Conservation (phyloP, 2,329 filamentous ascomycete genomes). For the Mycosphaerella sp. region DNA sequence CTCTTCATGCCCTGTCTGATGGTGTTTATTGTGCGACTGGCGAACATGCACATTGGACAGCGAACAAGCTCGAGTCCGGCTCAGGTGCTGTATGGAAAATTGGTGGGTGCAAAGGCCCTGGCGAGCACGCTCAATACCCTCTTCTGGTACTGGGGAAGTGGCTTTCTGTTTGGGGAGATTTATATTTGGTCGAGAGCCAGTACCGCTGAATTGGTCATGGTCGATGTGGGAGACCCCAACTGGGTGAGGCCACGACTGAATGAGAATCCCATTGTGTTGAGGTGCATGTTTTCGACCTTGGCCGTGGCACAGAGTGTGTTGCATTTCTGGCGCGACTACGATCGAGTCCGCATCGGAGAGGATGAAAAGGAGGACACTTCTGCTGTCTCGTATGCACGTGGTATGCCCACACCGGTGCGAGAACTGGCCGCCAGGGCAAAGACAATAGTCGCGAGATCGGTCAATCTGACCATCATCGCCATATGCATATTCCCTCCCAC, state of each 20-base stretch:
- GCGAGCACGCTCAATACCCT: slow-evolving; percentile 44
- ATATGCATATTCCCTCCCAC: slow-evolving; percentile 30
- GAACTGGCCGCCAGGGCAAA: slow-evolving; percentile 9
- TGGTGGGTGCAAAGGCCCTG: slow-evolving; percentile 29
- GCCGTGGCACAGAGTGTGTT: slow-evolving; percentile 61
- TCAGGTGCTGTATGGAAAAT: slow-evolving; percentile 54
- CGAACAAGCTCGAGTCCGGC: slow-evolving; percentile 63
- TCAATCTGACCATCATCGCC: slow-evolving; percentile 18
- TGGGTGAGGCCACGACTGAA: slow-evolving; percentile 71
- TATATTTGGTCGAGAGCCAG: slow-evolving; percentile 64
- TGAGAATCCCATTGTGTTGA: slow-evolving; percentile 76
- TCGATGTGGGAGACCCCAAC: slow-evolving; percentile 57
- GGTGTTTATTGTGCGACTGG: slow-evolving; percentile 76
- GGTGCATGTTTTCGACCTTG: slow-evolving; percentile 61
- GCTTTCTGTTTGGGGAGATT: slow-evolving; percentile 70
- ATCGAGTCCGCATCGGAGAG: slow-evolving; percentile 53
- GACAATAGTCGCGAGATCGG: slow-evolving; percentile 16
- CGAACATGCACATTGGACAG: slow-evolving; percentile 36
- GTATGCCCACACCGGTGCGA: slow-evolving; percentile 3
- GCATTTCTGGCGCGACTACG: slow-evolving; percentile 68
- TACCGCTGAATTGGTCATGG: slow-evolving; percentile 60
- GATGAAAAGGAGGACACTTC: slow-evolving; percentile 7
- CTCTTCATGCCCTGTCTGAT: slow-evolving; percentile 70
- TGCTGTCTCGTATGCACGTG: slow-evolving; percentile 5
- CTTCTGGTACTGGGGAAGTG: slow-evolving; percentile 70